A percentile compares a stretch with the other conserved stretches of the same genome.
Conservation (phyloP, 495 filamentous ascomycete genomes). For the Neurospora cerealis region DNA sequence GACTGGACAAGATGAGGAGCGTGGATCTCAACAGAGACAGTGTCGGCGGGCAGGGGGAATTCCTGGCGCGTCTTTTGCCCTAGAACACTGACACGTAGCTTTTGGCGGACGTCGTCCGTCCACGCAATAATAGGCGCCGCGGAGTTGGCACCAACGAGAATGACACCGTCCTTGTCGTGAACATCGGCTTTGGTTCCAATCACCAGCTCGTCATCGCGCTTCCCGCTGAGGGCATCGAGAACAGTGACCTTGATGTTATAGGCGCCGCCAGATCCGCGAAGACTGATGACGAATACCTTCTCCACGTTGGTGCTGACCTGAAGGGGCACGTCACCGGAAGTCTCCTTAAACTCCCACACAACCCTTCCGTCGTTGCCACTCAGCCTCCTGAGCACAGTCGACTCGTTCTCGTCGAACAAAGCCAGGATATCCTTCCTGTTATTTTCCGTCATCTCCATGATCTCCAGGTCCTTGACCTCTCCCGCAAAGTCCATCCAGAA, state of each 20-base stretch:
- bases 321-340: constrained; percentile 59
- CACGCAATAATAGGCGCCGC: constrained; percentile 73
- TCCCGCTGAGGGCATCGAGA: constrained; percentile 61
- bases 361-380: constrained; percentile 62
- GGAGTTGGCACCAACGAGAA: constrained; percentile 77
- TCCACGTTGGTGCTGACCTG: constrained; percentile 68
- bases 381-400: constrained; percentile 56
- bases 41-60: constrained; percentile 45
- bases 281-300: constrained; percentile 65
- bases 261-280: constrained; percentile 57
- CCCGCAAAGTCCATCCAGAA: constrained; percentile 58
- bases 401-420: constrained; percentile 49
- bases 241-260: constrained; percentile 65
- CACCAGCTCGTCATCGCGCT: constrained; percentile 50
- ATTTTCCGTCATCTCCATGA: constrained; percentile 60
- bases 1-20: constrained; percentile 60
- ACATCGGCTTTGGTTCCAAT: constrained; percentile 69
- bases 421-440: constrained; percentile 60
- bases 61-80: constrained; percentile 56
- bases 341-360: constrained; percentile 66
- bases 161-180: constrained; percentile 51
- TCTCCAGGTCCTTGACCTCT: constrained; percentile 65
- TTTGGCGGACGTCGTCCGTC: constrained; percentile 59
- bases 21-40: constrained; percentile 60
- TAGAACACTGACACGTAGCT: constrained; percentile 70